phyloP scores from a whole-genome alignment of 768 basidiomycete genomes.

The Kwoniella europaea region DNA sequence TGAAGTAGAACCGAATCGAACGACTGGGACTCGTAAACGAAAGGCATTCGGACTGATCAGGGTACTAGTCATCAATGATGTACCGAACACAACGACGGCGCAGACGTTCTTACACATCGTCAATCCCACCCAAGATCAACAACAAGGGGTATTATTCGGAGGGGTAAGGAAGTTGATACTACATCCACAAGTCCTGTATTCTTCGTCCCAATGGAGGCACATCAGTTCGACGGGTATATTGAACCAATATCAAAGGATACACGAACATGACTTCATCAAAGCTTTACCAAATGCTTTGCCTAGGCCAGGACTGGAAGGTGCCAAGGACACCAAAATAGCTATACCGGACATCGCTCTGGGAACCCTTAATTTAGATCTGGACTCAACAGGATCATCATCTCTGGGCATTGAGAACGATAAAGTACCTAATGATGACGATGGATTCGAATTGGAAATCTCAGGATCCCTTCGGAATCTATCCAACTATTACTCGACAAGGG shows the following conservation, averaged over 20 bases:
- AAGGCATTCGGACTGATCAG: not conserved
- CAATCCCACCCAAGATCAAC: not conserved
- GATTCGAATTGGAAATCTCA: not conserved
- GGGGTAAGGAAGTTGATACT: not conserved
- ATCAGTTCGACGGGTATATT: not conserved
- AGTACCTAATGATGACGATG: not conserved
- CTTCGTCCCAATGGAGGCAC: not conserved
- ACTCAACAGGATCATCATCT: no score
- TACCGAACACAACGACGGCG: not conserved
- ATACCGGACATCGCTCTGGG: not conserved
- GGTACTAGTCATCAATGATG: slow-evolving; percentile 1
- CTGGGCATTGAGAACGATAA: not conserved
- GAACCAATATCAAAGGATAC: not conserved
- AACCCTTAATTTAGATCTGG: not conserved
- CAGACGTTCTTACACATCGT: not conserved
- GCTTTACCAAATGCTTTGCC: not conserved
- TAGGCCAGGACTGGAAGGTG: not conserved
- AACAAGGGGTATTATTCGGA: not conserved
- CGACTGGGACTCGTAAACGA: not conserved
- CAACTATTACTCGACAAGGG: not conserved
- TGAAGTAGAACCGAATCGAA: not conserved
- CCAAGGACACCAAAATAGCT: not conserved
- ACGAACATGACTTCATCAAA: slow-evolving; percentile 3
- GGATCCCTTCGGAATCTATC: not conserved
- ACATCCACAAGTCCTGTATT: slow-evolving; percentile 1